Evolutionary conservation across 352 stramenopile genomes (phyloP).

Genomic region (Phytophthora europaea): DNA sequence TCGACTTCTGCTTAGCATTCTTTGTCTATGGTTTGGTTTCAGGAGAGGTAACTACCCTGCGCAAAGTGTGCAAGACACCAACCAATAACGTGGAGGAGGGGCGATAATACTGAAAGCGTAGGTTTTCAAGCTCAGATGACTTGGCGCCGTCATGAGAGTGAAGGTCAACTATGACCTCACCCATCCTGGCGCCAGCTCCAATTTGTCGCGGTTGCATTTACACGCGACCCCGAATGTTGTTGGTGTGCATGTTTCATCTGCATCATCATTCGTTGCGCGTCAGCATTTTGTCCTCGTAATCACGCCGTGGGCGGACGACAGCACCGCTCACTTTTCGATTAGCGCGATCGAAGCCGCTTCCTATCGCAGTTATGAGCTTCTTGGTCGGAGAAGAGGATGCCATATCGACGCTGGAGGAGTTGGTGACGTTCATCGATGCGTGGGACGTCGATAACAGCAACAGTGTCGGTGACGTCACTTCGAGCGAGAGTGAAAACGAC

Average conservation of each 20-base stretch:
- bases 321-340: slow-evolving; percentile 17
- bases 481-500: slow-evolving; percentile 25
- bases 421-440: slow-evolving; percentile 45
- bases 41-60: too few relatives aligned
- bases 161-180: slow-evolving; percentile 5
- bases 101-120: neutral
- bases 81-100: neutral
- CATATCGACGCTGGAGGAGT: slow-evolving; percentile 27
- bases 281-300: slow-evolving; percentile 22
- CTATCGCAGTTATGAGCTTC: slow-evolving; percentile 17
- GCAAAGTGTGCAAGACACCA: too few relatives aligned
- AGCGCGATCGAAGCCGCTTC: neutral
- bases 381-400: slow-evolving; percentile 15
- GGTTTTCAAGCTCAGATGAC: neutral
- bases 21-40: too few relatives aligned
- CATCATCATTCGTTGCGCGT: slow-evolving; percentile 19
- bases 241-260: neutral
- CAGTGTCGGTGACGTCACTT: slow-evolving; percentile 4
- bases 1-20: too few relatives aligned
- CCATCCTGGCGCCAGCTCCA: slow-evolving; percentile 22
- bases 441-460: slow-evolving; percentile 8
- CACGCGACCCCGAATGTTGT: neutral
- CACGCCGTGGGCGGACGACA: neutral
- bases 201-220: slow-evolving; percentile 10
- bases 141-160: neutral